Percentiles rank a stretch among this genome's conserved stretches.
Conservation (phyloP, 495 filamentous ascomycete genomes). For the Penicillium alfredii region DNA sequence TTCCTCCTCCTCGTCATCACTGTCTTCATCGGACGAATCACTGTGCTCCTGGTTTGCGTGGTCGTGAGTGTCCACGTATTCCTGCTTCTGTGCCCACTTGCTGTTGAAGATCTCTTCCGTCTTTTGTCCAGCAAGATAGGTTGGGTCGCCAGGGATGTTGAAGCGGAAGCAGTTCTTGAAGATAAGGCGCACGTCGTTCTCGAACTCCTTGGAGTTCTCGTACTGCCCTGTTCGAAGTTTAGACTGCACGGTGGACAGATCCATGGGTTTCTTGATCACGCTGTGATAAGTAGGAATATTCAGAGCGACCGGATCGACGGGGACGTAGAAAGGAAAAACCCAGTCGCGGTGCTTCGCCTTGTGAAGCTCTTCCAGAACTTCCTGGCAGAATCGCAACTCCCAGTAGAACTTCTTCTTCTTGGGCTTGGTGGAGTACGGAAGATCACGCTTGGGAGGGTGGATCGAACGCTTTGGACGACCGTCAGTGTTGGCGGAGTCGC, state of each 20-base stretch:
- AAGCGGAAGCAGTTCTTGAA: constrained; percentile 88
- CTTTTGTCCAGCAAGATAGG: constrained; percentile 61
- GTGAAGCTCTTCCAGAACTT: constrained; percentile 69
- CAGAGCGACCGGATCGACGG: constrained; percentile 89
- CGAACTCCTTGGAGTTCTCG: constrained; percentile 75
- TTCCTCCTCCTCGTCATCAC: constrained; percentile 63
- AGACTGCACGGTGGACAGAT: constrained; percentile 66
- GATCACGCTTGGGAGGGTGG: constrained; percentile 82
- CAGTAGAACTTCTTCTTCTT: constrained; percentile 89
- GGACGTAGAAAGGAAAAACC: constrained; percentile 65
- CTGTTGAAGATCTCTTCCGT: constrained; percentile 66
- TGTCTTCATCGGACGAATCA: constrained; percentile 55
- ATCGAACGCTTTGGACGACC: constrained; percentile 90
- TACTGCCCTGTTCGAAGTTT: constrained; percentile 82
- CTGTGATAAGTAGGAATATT: constrained; percentile 92
- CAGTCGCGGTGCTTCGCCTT: constrained; percentile 62
- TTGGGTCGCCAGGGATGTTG: constrained; percentile 73
- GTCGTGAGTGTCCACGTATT: constrained; percentile 69
- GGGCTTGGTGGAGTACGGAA: constrained; percentile 76
- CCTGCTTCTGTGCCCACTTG: constrained; percentile 66
- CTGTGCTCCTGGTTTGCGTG: constrained; percentile 51
- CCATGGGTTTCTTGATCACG: constrained; percentile 95
- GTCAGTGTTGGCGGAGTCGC: constrained; percentile 71
- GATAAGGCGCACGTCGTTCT: constrained; percentile 73
- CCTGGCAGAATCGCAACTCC: constrained; percentile 85